Evolutionary conservation across 345 rosid genomes (phyloP), one percentile per base, ranked within the genome.

Genomic region (Lagerstroemia speciosa): DNA sequence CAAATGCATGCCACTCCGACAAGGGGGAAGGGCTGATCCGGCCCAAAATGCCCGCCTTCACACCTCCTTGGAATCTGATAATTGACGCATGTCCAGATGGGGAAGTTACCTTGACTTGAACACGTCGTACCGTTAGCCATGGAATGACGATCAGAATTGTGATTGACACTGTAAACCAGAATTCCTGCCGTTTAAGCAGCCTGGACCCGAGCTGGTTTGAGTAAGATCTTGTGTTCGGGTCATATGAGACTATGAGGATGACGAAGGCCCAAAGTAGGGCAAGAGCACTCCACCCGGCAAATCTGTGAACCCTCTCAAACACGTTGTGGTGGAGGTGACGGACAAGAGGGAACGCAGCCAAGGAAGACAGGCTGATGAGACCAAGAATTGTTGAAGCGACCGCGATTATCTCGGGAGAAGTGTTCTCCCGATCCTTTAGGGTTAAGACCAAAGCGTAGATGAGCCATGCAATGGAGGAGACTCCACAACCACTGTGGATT

Each of bases 1-100:
- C 98, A 31, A 92, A 92, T 24, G 96, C 92, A 19, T 92, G 98
- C 98, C 98, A 92, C 72, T 92, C 98, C 0, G 92, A 92, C 6
- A 92, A 76, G 11, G 96, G 98, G 4, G 96, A 92, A 0, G 96
- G 96, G 73, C 96, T 92, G n/a, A 92, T 92, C 77, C 98, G 78
- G 5, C 98, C 96, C 31, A 92, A 63, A 22, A 92, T 79, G 4
- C 98, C 98, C 0, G 96, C 69, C 72, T 86, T 79, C 19, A 87
- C 79, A 20, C 98, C 96, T 5, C 94, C 94, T 5, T 75, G 69
- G 68, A 85, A 92, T 52, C 85, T 86, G 27, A 92, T 87, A 41
- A 92, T 64, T 3, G 98, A 83, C 36, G 96, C 94, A 33, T 89
- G 98, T 0, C 90, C 88, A 0, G 98, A 92, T 26, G 90, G 86